Evolutionary conservation across 2,329 filamentous ascomycete species (phyloP), one percentile per base, ranked within the genome.

Genomic region (Amesomyces nigricolor): DNA sequence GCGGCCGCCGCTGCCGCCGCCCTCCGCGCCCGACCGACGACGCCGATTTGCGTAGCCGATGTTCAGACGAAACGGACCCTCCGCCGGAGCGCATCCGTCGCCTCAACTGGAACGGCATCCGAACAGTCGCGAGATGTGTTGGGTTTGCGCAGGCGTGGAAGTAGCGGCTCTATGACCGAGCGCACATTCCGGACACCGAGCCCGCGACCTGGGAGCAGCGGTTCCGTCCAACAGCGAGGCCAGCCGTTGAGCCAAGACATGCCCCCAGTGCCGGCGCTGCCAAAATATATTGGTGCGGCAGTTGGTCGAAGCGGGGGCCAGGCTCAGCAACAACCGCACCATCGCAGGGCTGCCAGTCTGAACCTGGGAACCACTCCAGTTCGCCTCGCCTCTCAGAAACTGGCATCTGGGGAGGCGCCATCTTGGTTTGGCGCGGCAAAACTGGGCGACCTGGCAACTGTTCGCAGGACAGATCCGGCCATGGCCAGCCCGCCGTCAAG

Each of bases 1-100:
- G 86, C 88, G 37, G 89, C 91, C 6, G 92, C 92, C 11, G 91
- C 92, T 6, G 91, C 90, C 14, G 85, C 91, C 29, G 91, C 91
- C 46, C 79, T 97, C 56, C 85, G 87, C 67, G 88, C 87, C 45
- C 83, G 88, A 63, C 86, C 89, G 9, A 85, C 85, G 50, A 85
- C 88, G 2, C 91, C 90, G 19, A 92, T 86, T 50, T 85, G 85
- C 63, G 86, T 96, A 54, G 86, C 83, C 68, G 83, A 90, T 66
- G 83, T 95, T 44, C 87, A 95, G 71, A 95, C 92, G 5, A 96
- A 92, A 75, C 87, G 91, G 67, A 91, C 87, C 67, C 70, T 83
- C 58, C 83, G 89, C 64, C 83, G 91, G 59, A 84, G 80, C 70
- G 78, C 79, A 50, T 95, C 91, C 0, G 72, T 81, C 42, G 88